Percentiles rank a stretch among this genome's conserved stretches.
Conservation (phyloP, 495 filamentous ascomycete species). For the Hyaloscypha variabilis region DNA sequence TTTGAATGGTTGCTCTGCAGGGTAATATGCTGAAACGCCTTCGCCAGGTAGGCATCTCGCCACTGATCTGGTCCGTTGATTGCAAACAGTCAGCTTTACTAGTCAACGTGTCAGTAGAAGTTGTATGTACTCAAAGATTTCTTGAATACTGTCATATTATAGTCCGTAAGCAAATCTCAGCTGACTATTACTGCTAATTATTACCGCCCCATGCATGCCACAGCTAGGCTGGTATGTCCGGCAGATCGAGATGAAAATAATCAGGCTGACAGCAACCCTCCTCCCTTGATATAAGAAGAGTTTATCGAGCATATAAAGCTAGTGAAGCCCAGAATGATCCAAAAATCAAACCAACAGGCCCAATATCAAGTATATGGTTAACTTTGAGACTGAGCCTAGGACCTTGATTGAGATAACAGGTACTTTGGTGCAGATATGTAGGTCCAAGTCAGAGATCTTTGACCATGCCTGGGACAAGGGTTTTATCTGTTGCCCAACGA, state of each 20-base stretch:
- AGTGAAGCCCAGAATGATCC: background rate
- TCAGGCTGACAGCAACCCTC: background rate
- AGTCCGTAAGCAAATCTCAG: background rate
- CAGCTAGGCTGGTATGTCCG: background rate
- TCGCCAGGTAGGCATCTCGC: background rate
- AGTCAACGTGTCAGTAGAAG: background rate
- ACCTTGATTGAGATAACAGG: background rate
- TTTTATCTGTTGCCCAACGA: background rate
- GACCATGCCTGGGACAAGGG: constrained; percentile 2
- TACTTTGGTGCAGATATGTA: background rate
- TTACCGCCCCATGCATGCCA: background rate
- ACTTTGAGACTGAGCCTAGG: background rate
- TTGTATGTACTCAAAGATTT: background rate
- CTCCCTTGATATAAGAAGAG: background rate
- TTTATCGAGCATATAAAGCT: background rate
- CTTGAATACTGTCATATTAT: background rate
- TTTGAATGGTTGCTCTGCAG: constrained; percentile 4
- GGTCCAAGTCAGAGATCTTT: constrained; percentile 5
- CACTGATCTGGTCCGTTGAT: constrained; percentile 1
- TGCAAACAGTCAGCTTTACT: background rate
- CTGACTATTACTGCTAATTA: background rate
- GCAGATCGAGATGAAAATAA: background rate
- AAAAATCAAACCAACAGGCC: background rate
- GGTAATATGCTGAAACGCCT: constrained; percentile 2
- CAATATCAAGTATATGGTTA: background rate